Conservation (phyloP, 768 basidiomycete species). For the Megacollybia marginata region DNA sequence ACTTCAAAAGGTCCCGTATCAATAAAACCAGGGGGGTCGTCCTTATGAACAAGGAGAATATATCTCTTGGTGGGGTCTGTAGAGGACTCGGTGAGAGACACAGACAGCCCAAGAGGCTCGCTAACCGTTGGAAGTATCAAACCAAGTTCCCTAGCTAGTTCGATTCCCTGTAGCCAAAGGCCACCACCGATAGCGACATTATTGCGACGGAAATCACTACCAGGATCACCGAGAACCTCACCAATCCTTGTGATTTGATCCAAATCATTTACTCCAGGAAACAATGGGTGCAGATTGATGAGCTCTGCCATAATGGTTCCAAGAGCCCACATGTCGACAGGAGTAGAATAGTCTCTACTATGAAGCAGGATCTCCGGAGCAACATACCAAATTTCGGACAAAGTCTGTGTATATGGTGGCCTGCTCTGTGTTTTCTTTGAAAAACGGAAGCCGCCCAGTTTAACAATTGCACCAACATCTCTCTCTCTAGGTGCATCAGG, state of each 20-base stretch:
- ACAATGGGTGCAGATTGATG: conserved; percentile 89
- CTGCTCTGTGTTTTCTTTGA: conserved; percentile 81
- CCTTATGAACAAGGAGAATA: conserved; percentile 69
- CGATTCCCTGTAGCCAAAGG: conserved; percentile 76
- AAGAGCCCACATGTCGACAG: conserved; percentile 99
- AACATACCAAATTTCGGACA: conserved; percentile 97
- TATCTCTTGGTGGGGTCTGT: conserved; percentile 62
- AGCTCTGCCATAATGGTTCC: conserved; percentile 98
- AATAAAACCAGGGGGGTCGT: conserved; percentile 83
- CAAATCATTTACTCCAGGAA: conserved; percentile 85
- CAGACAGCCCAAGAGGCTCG: conserved; percentile 1
- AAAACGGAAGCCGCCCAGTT: conserved; percentile 96
- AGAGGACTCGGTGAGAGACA: conserved; percentile 3
- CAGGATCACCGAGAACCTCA: conserved; percentile 90
- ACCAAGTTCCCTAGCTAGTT: conserved; percentile 80
- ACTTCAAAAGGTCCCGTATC: conserved; percentile 85
- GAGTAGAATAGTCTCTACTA: conserved; percentile 89
- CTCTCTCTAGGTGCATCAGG: conserved; percentile 56
- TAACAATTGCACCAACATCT: conserved; percentile 95
- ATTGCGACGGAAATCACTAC: conserved; percentile 71
- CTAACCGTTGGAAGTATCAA: conserved; percentile 85
- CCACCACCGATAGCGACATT: conserved; percentile 78
- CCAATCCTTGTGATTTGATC: conserved; percentile 89
- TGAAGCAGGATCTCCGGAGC: conserved; percentile 94
- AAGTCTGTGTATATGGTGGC: conserved; percentile 98